Conservation (phyloP, 257 asterid species). For the Schizonepeta tenuifolia region DNA sequence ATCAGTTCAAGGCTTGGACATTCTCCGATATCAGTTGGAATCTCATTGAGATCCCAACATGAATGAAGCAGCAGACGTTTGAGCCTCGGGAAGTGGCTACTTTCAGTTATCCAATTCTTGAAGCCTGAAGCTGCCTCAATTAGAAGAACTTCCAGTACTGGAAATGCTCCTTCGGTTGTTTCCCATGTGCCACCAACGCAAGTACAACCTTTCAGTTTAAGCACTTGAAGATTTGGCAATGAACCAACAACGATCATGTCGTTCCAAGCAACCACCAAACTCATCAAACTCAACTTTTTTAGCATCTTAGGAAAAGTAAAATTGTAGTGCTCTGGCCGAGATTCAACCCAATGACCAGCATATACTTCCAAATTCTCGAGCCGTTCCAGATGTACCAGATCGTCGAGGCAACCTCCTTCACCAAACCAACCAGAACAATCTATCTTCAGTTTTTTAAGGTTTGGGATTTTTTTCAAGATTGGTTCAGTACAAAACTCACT, state of each 20-base stretch:
- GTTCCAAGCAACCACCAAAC: background rate
- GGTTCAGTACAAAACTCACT: background rate
- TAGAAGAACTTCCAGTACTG: background rate
- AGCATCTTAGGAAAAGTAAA: background rate
- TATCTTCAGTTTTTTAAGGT: background rate
- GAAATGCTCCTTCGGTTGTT: constrained; percentile 10
- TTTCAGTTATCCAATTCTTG: background rate
- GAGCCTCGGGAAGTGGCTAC: too few species aligned
- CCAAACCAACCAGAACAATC: background rate
- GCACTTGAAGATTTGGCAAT: constrained; percentile 22
- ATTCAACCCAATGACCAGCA: background rate
- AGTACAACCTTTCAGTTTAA: background rate
- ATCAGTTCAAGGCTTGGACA: too few species aligned
- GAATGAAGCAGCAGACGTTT: too few species aligned
- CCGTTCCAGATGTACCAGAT: constrained; percentile 3
- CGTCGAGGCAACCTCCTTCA: background rate
- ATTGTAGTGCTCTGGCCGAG: background rate
- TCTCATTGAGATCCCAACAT: too few species aligned
- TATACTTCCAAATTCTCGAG: background rate
- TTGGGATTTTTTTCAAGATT: constrained; percentile 10
- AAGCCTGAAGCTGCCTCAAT: background rate
- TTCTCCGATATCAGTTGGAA: too few species aligned
- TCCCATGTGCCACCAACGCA: constrained; percentile 17
- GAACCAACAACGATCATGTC: background rate
- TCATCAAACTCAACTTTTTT: background rate